These are phyloP conservation scores for Medakamo hakoo DNA, from an alignment of 139 green algal genomes.

Conservation along the genomic window DNA sequence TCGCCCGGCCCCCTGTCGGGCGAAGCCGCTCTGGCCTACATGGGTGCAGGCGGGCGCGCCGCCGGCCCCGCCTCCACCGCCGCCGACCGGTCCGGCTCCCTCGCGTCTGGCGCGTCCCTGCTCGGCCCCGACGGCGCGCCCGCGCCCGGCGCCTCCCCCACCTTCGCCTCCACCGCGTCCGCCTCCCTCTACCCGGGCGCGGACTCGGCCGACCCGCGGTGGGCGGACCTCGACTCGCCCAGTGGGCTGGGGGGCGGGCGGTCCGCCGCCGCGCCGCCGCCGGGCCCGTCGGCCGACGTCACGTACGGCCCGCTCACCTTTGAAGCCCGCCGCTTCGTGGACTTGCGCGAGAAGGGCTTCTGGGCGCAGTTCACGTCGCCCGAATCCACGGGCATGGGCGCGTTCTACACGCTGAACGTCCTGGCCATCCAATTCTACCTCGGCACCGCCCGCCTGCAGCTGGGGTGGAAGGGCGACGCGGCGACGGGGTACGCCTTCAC, in stretches of 20 bases:
- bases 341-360: slow-evolving; percentile 37
- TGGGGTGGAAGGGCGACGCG: slow-evolving; percentile 27
- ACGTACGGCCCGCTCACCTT: slow-evolving; percentile 25
- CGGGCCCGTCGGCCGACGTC: neutral
- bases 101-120: too few relatives aligned
- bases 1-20: neutral
- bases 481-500: slow-evolving; percentile 13
- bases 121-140: too few relatives aligned
- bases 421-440: slow-evolving; percentile 38
- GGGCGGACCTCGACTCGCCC: neutral
- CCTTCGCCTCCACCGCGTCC: too few relatives aligned
- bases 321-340: slow-evolving; percentile 40
- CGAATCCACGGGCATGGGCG: slow-evolving; percentile 36
- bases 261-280: neutral
- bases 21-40: slow-evolving; percentile 2
- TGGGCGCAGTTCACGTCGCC: slow-evolving; percentile 26
- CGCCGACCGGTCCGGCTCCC: too few relatives aligned
- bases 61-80: neutral
- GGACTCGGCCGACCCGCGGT: neutral
- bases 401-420: slow-evolving; percentile 47
- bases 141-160: too few relatives aligned
- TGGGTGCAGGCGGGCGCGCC: neutral
- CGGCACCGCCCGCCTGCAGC: slow-evolving; percentile 32
- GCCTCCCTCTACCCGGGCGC: neutral
- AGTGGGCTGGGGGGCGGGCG: neutral